These are phyloP conservation scores for Aspergillus conjunctus DNA, from an alignment of 495 filamentous ascomycete genomes.

Conservation along the genomic window DNA sequence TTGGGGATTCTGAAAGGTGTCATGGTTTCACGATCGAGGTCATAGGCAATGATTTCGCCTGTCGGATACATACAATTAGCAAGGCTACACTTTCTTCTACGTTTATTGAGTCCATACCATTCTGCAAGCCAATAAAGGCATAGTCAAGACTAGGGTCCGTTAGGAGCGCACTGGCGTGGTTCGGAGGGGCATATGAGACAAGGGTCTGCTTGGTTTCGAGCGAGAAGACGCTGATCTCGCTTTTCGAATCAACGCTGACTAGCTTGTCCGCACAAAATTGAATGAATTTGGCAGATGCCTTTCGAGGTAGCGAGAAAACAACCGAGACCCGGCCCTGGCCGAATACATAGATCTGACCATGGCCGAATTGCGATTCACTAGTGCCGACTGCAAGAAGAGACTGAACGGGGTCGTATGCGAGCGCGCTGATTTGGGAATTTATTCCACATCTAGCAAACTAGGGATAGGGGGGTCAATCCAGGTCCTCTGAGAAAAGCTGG, in stretches of 20 bases:
- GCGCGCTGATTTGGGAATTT: slow-evolving; percentile 77
- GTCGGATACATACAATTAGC: slow-evolving; percentile 21
- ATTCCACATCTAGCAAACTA: slow-evolving; percentile 81
- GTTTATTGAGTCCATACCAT: slow-evolving; percentile 48
- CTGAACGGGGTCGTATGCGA: slow-evolving; percentile 92
- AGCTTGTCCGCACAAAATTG: slow-evolving; percentile 79
- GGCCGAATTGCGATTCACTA: slow-evolving; percentile 73
- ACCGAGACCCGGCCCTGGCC: slow-evolving; percentile 80
- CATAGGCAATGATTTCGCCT: slow-evolving; percentile 85
- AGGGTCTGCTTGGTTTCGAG: slow-evolving; percentile 62
- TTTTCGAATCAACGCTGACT: slow-evolving; percentile 78
- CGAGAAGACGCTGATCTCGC: slow-evolving; percentile 80
- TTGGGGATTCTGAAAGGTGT: slow-evolving; percentile 81
- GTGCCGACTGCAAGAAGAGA: slow-evolving; percentile 94
- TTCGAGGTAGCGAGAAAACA: slow-evolving; percentile 62
- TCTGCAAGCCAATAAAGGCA: slow-evolving; percentile 75
- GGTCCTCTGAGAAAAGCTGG: slow-evolving; percentile 23
- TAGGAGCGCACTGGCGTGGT: slow-evolving; percentile 66
- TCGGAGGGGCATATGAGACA: slow-evolving; percentile 69
- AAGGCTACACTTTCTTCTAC: background rate
- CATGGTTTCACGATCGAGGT: slow-evolving; percentile 77
- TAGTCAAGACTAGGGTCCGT: slow-evolving; percentile 91
- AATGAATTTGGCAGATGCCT: slow-evolving; percentile 69
- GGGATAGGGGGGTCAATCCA: slow-evolving; percentile 26
- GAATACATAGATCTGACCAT: slow-evolving; percentile 86